phyloP scores from a whole-genome alignment of 768 basidiomycete genomes.

The Daedaleopsis nitida region DNA sequence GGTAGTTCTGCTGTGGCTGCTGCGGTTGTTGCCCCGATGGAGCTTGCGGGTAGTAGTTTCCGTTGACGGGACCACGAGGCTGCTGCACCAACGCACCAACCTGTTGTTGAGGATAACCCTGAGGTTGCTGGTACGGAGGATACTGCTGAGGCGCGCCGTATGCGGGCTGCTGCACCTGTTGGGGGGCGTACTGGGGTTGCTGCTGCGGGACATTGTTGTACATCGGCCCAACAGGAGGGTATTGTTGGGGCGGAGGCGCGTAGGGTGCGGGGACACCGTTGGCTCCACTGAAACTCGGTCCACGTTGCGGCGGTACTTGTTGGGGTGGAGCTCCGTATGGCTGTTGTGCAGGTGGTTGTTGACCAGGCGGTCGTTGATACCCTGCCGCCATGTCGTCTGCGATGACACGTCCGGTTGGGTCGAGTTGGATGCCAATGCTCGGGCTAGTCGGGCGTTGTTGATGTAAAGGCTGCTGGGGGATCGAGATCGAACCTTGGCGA shows the following conservation, averaged over 20 bases:
- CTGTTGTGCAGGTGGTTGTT: constrained; percentile 23
- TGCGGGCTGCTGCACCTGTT: constrained; percentile 33
- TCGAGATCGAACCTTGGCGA: constrained; percentile 39
- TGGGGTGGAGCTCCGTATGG: constrained; percentile 42
- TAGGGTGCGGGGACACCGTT: constrained; percentile 33
- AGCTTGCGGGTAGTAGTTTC: constrained; percentile 35
- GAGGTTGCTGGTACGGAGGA: constrained; percentile 7
- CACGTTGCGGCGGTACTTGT: constrained; percentile 31
- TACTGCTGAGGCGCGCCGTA: constrained; percentile 26
- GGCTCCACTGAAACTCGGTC: constrained; percentile 19
- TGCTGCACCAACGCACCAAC: constrained; percentile 31
- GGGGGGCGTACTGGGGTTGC: constrained; percentile 22
- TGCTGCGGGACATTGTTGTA: constrained; percentile 21
- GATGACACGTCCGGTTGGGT: constrained; percentile 76
- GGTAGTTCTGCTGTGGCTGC: constrained; percentile 39
- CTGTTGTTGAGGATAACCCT: constrained; percentile 15
- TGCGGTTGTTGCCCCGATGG: constrained; percentile 34
- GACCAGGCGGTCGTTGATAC: constrained; percentile 28
- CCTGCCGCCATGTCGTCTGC: constrained; percentile 76
- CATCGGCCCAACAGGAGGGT: background rate
- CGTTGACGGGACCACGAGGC: constrained; percentile 30
- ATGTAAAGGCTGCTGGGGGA: constrained; percentile 24
- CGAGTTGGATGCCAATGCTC: constrained; percentile 80
- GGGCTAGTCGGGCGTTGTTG: constrained; percentile 66
- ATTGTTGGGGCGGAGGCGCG: constrained; percentile 31